Evolutionary conservation across 2,329 filamentous ascomycete genomes (phyloP).

Genomic region (Ophiostoma sp.): DNA sequence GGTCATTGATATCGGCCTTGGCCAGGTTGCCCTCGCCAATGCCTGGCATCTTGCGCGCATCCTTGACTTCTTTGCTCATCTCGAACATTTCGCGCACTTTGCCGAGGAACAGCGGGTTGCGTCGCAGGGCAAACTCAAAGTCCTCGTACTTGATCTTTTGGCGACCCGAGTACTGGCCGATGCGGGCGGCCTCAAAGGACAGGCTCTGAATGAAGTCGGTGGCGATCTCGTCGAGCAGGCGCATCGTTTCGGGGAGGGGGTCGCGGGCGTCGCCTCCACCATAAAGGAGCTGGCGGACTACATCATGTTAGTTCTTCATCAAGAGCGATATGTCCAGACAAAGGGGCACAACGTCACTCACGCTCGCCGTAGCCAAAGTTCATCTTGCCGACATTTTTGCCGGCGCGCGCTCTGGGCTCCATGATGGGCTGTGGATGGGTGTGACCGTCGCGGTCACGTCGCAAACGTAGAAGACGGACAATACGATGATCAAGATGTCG

Average conservation of each 20-base stretch:
- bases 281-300: constrained; percentile 73
- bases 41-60: constrained; percentile 73
- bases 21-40: constrained; percentile 56
- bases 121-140: constrained; percentile 89
- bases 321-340: neutral
- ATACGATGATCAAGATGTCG: neutral
- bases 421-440: constrained; percentile 48
- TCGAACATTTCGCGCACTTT: constrained; percentile 86
- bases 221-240: constrained; percentile 89
- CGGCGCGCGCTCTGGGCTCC: constrained; percentile 74
- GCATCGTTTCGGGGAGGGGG: constrained; percentile 79
- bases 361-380: constrained; percentile 74
- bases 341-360: constrained; percentile 43
- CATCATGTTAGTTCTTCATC: neutral
- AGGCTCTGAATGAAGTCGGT: constrained; percentile 96
- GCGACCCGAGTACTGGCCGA: constrained; percentile 80
- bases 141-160: constrained; percentile 99
- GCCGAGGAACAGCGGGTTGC: constrained; percentile 82
- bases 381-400: constrained; percentile 79
- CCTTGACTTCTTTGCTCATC: constrained; percentile 83
- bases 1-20: constrained; percentile 34
- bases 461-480: neutral
- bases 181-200: constrained; percentile 83
- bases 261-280: constrained; percentile 76
- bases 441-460: neutral